Evolutionary conservation across 768 basidiomycete species (phyloP).

Genomic region (Cantharellus anzutake): DNA sequence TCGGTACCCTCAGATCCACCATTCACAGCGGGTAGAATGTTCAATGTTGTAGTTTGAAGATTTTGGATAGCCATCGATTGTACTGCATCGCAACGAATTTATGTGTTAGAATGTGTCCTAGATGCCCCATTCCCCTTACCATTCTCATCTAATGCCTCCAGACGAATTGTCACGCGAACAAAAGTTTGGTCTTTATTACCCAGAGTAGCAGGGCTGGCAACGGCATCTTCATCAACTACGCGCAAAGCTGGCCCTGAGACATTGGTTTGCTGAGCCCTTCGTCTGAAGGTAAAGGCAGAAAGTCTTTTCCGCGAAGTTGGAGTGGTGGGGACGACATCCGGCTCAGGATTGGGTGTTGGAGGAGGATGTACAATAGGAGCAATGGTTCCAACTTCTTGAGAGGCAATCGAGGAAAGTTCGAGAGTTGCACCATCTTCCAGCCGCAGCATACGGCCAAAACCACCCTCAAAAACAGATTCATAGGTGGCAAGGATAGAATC

Average conservation of each 20-base stretch:
- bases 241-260: conserved; percentile 48
- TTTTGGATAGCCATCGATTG: conserved; percentile 40
- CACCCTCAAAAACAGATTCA: conserved; percentile 47
- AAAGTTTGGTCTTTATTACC: conserved; percentile 35
- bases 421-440: conserved; percentile 63
- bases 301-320: neutral
- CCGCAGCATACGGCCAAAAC: conserved; percentile 56
- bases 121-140: neutral
- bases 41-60: conserved; percentile 77
- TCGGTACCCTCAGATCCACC: conserved; percentile 11
- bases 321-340: neutral
- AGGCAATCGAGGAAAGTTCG: conserved; percentile 31
- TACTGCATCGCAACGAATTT: conserved; percentile 10
- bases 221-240: conserved; percentile 47
- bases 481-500: conserved; percentile 25
- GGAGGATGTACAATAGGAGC: neutral
- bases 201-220: conserved; percentile 9
- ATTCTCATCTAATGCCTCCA: conserved; percentile 58
- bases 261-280: neutral
- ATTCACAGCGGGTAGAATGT: conserved; percentile 53
- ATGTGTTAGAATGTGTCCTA: neutral
- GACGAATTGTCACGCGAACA: conserved; percentile 56
- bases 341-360: neutral
- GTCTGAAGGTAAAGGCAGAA: neutral
- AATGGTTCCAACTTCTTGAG: neutral